Conservation (phyloP, 306 rosid genomes). For the Lathyrus sativus region DNA sequence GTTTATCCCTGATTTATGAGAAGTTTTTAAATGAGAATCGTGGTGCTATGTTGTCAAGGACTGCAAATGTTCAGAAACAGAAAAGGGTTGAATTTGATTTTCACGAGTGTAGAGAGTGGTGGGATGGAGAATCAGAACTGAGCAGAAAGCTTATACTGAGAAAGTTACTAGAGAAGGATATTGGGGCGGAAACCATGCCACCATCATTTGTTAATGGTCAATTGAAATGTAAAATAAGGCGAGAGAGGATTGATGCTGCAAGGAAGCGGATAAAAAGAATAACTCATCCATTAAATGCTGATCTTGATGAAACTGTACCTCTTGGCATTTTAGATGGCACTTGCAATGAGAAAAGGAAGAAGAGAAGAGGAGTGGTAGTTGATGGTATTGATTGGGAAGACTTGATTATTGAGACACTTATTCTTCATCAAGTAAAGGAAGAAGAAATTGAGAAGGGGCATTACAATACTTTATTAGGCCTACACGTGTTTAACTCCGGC, state of each 20-base stretch:
- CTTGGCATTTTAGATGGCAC: background rate
- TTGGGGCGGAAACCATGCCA: constrained; percentile 70
- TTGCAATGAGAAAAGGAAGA: constrained; percentile 43
- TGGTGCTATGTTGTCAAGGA: constrained; percentile 34
- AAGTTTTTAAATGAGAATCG: constrained; percentile 44
- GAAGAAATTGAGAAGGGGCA: constrained; percentile 89
- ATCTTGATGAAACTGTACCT: constrained; percentile 6
- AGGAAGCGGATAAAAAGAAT: constrained; percentile 59
- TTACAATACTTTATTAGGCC: constrained; percentile 62
- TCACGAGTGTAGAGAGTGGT: constrained; percentile 61
- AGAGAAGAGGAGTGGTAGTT: constrained; percentile 48
- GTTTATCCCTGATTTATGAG: constrained; percentile 59
- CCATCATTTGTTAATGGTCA: constrained; percentile 65
- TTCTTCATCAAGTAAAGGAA: constrained; percentile 72
- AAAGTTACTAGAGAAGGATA: constrained; percentile 62
- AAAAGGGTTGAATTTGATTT: constrained; percentile 33
- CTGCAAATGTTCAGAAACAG: constrained; percentile 35
- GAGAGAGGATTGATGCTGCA: constrained; percentile 65
- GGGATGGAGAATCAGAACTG: constrained; percentile 78
- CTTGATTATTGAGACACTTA: constrained; percentile 73
- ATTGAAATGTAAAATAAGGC: constrained; percentile 54
- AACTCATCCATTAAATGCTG: constrained; percentile 48
- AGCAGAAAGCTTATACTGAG: constrained; percentile 68
- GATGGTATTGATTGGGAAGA: constrained; percentile 76
- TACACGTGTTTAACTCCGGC: constrained; percentile 64